phyloP scores from a whole-genome alignment of 2,329 filamentous ascomycete species.

The Claviceps sp. region DNA sequence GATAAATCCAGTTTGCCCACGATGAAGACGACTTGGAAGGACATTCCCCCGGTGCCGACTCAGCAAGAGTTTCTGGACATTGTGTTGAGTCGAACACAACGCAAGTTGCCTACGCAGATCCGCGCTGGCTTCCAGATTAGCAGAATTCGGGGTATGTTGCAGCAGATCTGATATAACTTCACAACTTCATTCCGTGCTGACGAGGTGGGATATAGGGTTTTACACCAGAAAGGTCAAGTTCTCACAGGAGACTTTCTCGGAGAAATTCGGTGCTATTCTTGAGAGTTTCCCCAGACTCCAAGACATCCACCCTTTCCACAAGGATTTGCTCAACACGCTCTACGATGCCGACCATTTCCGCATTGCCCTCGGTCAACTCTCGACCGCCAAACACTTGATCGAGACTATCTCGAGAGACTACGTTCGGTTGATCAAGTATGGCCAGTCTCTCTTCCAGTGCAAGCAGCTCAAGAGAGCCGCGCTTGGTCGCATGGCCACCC shows the following conservation, averaged over 20 bases:
- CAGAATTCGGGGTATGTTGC: conserved; percentile 57
- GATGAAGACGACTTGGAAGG: conserved; percentile 55
- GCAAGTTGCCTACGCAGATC: conserved; percentile 89
- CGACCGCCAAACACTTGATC: conserved; percentile 89
- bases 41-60: conserved; percentile 79
- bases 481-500: conserved; percentile 94
- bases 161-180: background rate
- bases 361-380: conserved; percentile 90
- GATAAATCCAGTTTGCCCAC: conserved; percentile 18
- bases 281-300: conserved; percentile 85
- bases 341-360: conserved; percentile 98
- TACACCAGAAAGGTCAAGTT: conserved; percentile 98
- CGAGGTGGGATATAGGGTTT: conserved; percentile 43
- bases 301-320: conserved; percentile 92
- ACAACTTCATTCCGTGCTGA: background rate
- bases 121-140: conserved; percentile 88
- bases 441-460: conserved; percentile 93
- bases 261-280: conserved; percentile 83
- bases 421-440: conserved; percentile 83
- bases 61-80: conserved; percentile 96
- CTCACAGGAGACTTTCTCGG: conserved; percentile 89
- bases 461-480: conserved; percentile 96
- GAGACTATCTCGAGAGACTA: conserved; percentile 96
- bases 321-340: conserved; percentile 75
- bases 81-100: conserved; percentile 84